phyloP scores from a whole-genome alignment of 768 basidiomycete species.

The Amanita phalloides region DNA sequence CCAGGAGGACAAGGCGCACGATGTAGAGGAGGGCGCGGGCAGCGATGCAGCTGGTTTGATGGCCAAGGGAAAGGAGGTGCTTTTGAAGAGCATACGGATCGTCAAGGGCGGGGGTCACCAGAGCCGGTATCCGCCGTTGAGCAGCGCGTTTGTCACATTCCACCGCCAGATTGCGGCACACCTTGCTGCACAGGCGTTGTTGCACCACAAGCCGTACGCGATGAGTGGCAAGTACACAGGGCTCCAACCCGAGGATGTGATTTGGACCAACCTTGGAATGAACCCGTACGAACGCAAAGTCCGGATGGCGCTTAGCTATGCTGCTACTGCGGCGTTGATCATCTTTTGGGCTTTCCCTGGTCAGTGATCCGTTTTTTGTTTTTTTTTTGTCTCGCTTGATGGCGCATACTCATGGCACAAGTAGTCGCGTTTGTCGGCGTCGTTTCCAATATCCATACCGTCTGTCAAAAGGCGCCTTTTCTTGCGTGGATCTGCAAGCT shows the following conservation, averaged over 20 bases:
- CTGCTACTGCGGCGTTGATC: slow-evolving; percentile 69
- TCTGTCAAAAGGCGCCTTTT: slow-evolving; percentile 59
- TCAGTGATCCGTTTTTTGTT: slow-evolving; percentile 17
- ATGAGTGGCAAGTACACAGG: slow-evolving; percentile 76
- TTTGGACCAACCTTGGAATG: slow-evolving; percentile 84
- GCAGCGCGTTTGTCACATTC: slow-evolving; percentile 83
- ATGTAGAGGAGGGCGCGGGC: slow-evolving; percentile 8
- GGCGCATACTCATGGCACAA: not conserved
- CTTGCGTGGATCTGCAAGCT: slow-evolving; percentile 77
- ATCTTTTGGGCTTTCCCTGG: slow-evolving; percentile 84
- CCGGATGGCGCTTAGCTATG: slow-evolving; percentile 58
- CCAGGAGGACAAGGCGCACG: slow-evolving; percentile 15
- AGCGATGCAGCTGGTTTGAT: slow-evolving; percentile 6
- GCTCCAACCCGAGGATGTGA: slow-evolving; percentile 79
- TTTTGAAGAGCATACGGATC: slow-evolving; percentile 7
- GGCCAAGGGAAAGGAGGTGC: slow-evolving; percentile 4
- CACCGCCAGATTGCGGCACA: slow-evolving; percentile 90
- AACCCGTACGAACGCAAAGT: slow-evolving; percentile 80
- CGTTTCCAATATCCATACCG: slow-evolving; percentile 67
- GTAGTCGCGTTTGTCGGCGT: slow-evolving; percentile 78
- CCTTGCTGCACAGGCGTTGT: slow-evolving; percentile 63
- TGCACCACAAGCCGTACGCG: slow-evolving; percentile 73
- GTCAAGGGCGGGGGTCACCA: slow-evolving; percentile 12
- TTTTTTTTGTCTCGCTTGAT: not conserved
- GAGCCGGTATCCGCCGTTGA: slow-evolving; percentile 45